Evolutionary conservation across 768 basidiomycete species (phyloP).

Genomic region (Suillus discolor): DNA sequence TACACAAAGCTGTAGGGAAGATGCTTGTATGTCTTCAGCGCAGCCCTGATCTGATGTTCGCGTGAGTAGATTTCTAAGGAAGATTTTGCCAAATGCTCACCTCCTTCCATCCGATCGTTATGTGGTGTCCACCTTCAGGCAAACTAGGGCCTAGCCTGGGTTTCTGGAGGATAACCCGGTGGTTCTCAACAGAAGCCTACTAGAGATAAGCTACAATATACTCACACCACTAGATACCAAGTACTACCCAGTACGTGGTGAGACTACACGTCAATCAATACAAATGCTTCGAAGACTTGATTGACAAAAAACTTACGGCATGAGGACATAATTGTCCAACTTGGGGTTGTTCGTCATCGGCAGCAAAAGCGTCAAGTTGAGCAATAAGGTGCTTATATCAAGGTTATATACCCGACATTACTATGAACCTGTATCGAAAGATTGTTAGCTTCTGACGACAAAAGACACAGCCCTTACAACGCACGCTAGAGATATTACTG

Average conservation of each 20-base stretch:
- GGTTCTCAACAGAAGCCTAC: background rate
- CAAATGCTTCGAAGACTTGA: background rate
- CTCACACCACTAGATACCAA: constrained; percentile 89
- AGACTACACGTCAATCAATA: constrained; percentile 42
- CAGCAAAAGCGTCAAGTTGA: constrained; percentile 73
- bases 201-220: constrained; percentile 4
- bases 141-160: constrained; percentile 79
- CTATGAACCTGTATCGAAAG: constrained; percentile 59
- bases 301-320: constrained; percentile 52
- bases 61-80: constrained; percentile 6
- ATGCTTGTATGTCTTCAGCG: constrained; percentile 72
- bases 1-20: constrained; percentile 85
- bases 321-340: constrained; percentile 75
- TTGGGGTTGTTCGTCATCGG: constrained; percentile 55
- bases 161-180: constrained; percentile 76
- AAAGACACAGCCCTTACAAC: background rate
- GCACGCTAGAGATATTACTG: constrained; percentile 73
- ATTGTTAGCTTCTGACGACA: background rate
- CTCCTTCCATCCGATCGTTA: constrained; percentile 88
- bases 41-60: constrained; percentile 66
- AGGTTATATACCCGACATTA: constrained; percentile 73
- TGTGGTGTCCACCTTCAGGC: constrained; percentile 73
- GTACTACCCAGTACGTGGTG: constrained; percentile 75
- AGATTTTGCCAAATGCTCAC: constrained; percentile 31
- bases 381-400: constrained; percentile 57